Percentiles rank a stretch among this genome's conserved stretches.
Evolutionary conservation across 2,329 filamentous ascomycete species (phyloP).

Genomic region (Pseudocercospora fijiensis): DNA sequence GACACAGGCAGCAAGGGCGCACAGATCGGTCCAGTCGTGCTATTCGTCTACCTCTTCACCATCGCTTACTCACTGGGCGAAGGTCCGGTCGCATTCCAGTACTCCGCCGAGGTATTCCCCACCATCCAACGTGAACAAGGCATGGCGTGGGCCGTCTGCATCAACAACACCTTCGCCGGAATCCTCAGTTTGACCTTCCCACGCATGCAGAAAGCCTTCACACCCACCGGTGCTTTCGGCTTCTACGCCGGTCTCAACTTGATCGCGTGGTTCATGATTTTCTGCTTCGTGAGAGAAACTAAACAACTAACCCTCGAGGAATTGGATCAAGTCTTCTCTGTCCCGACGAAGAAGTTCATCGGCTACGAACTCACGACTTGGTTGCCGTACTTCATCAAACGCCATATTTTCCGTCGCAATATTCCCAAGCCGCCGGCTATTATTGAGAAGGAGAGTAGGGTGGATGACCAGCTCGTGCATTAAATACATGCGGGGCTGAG

Average conservation of each 20-base stretch:
- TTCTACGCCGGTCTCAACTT: conserved; percentile 60
- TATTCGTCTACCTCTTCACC: conserved; percentile 53
- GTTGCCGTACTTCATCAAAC: conserved; percentile 47
- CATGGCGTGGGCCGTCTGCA: conserved; percentile 56
- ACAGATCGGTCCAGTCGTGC: conserved; percentile 42
- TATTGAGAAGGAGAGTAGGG: conserved; percentile 36
- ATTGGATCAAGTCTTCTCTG: conserved; percentile 54
- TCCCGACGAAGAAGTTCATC: conserved; percentile 48
- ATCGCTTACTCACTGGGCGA: conserved; percentile 51
- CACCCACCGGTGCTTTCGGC: conserved; percentile 53
- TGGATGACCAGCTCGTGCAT: neutral
- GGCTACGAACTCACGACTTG: conserved; percentile 42
- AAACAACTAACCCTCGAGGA: conserved; percentile 52
- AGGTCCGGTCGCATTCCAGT: conserved; percentile 45
- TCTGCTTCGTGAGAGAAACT: conserved; percentile 50
- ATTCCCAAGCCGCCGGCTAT: conserved; percentile 42
- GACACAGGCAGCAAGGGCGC: conserved; percentile 30
- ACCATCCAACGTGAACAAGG: conserved; percentile 46
- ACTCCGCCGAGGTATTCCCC: conserved; percentile 49
- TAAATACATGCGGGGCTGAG: neutral
- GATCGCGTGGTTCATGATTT: conserved; percentile 54
- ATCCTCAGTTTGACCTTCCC: conserved; percentile 47
- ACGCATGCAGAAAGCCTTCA: conserved; percentile 50
- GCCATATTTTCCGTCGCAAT: conserved; percentile 41
- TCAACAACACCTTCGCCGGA: conserved; percentile 53